Base-by-base conservation (phyloP, 441 rosid genomes). In the Isatis lusitanica region DNA sequence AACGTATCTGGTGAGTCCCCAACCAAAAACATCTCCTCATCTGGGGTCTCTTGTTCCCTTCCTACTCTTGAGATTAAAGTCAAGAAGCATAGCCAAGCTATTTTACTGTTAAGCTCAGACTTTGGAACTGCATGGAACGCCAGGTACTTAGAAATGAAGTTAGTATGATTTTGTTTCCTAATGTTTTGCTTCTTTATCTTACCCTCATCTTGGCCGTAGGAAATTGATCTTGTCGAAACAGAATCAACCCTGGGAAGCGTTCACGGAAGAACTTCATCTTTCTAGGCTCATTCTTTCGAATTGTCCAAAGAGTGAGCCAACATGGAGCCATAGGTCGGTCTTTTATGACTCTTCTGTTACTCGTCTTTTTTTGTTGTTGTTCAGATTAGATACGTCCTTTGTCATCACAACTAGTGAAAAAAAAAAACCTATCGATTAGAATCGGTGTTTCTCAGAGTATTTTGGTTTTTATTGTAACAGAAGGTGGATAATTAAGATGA, bases 91-190 rank as follows among this genome's bases (percentile, higher is more conserved):
- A 87, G 98, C 78, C 87, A 73, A 79, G 87, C 93, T 5, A 55
- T 93, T 77, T 67, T 95, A 78, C 72, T 95, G 85, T 81, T 93
- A 42, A 93, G 97, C 83, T 83, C 88, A 68, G 98, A 95, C 80
- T 93, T 86, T 36, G 88, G 80, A 44, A 91, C 95, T 58, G 97
- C 97, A 5, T 95, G 99, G 98, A 95, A 90, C 78, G 83, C 90
- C 28, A 90, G 99, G 99, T 93, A 74, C 62, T 60, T 57, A 8
- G 43, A 63, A 11, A 21, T 15, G 6, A 17, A 66, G 1, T 15
- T 53, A 6, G 4, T 46, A 58, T 52, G 3, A 18, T 50, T n/a
- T 31, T 56, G 77, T 67, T 63, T 58, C 43, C 60, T 38, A 35
- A 50, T 66, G 36, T 68, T 53, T 63, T 16, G 6, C 63, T 77